phyloP scores from a whole-genome alignment of 306 rosid genomes.

The Gillenia trifoliata region DNA sequence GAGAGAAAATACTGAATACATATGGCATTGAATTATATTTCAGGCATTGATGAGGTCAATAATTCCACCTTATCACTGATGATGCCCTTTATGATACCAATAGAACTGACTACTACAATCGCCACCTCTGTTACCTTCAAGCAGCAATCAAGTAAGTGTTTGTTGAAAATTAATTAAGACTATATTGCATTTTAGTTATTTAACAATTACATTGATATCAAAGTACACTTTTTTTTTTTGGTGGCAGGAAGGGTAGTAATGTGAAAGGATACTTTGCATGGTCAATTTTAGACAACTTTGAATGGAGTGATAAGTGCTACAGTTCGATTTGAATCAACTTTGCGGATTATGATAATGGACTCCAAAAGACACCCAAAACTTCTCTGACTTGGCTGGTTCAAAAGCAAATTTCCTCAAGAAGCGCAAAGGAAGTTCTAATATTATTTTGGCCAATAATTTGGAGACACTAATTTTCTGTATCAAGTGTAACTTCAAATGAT shows the following conservation, averaged over 20 bases:
- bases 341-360: conserved; percentile 28
- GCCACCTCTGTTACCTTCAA: conserved; percentile 32
- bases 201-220: too few species aligned
- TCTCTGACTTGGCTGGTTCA: conserved; percentile 24
- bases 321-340: conserved; percentile 29
- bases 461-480: too few species aligned
- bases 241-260: neutral
- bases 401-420: conserved; percentile 34
- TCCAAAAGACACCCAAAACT: conserved; percentile 27
- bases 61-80: conserved; percentile 34
- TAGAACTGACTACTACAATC: conserved; percentile 40
- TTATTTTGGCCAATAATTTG: too few species aligned
- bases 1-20: too few species aligned
- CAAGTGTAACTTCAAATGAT: too few species aligned
- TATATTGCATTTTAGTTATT: neutral
- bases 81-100: conserved; percentile 28
- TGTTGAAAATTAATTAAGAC: neutral
- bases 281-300: conserved; percentile 26
- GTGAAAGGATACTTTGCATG: conserved; percentile 46
- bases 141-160: conserved; percentile 44
- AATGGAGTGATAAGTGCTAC: conserved; percentile 39
- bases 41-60: conserved; percentile 52
- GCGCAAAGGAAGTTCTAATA: neutral
- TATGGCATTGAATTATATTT: neutral
- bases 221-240: neutral